Conservation (phyloP, 169 alveolate genomes). For the Toxoplasma gondii region DNA sequence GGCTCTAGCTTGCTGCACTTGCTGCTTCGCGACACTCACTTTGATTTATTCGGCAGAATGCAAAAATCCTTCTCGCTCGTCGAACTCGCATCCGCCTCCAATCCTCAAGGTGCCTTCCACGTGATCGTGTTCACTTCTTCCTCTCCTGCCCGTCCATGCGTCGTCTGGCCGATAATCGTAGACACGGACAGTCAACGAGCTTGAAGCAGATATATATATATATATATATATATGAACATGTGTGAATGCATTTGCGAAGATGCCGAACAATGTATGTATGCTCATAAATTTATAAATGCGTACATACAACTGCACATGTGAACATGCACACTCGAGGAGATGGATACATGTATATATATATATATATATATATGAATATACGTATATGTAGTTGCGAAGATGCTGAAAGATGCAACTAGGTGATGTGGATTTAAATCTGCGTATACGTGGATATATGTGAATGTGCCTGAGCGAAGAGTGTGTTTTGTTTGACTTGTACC, state of each 20-base stretch:
- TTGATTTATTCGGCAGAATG: conserved; percentile 43
- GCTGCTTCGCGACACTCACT: conserved; percentile 43
- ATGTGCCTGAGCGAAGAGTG: background rate
- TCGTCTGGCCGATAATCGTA: no score
- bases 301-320: background rate
- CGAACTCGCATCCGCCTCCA: background rate
- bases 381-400: background rate
- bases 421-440: background rate
- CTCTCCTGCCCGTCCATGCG: no score
- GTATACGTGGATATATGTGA: background rate
- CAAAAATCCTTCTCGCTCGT: conserved; percentile 20
- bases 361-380: background rate
- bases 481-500: background rate
- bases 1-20: conserved; percentile 44
- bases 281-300: background rate
- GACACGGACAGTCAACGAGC: no score
- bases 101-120: background rate
- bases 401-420: background rate
- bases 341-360: background rate
- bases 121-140: background rate
- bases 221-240: background rate
- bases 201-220: background rate
- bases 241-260: no score
- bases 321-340: no score
- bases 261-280: background rate